A percentile compares a stretch with the other conserved stretches of the same genome.
phyloP scores from a whole-genome alignment of 805 yeast genomes.

The Ogataea naganishii region DNA sequence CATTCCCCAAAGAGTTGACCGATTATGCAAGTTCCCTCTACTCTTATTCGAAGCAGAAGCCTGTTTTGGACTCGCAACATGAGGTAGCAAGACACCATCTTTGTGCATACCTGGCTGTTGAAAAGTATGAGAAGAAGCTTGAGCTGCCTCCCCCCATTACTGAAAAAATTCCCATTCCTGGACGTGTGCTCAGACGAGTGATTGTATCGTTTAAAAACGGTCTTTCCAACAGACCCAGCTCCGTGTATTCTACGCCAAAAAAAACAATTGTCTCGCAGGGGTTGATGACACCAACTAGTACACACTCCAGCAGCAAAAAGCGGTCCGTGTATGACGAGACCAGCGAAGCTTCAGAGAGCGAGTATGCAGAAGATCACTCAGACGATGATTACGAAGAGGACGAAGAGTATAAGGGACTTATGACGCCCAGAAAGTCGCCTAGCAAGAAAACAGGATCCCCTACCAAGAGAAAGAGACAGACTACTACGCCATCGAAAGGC shows the following conservation, averaged over 20 bases:
- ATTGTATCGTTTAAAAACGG: constrained; percentile 37
- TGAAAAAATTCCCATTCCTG: constrained; percentile 52
- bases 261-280: constrained; percentile 3
- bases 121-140: constrained; percentile 33
- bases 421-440: constrained; percentile 16
- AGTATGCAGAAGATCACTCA: too few relatives aligned
- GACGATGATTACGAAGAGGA: too few relatives aligned
- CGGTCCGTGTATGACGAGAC: constrained; percentile 1
- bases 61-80: constrained; percentile 35
- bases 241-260: constrained; percentile 19
- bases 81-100: constrained; percentile 63
- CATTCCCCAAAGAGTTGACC: constrained; percentile 32
- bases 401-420: constrained; percentile 2
- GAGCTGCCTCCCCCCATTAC: constrained; percentile 40
- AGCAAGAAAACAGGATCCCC: background rate
- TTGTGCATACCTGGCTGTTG: constrained; percentile 56
- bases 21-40: constrained; percentile 37
- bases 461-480: constrained; percentile 1
- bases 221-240: constrained; percentile 22
- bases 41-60: constrained; percentile 42
- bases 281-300: background rate
- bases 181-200: constrained; percentile 28
- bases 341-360: too few relatives aligned
- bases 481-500: too few relatives aligned
- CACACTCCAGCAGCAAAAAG: background rate